Percentiles rank a stretch among this genome's conserved stretches.
phyloP scores from a whole-genome alignment of 2,329 filamentous ascomycete genomes.

The Trichoderma semiorbis region DNA sequence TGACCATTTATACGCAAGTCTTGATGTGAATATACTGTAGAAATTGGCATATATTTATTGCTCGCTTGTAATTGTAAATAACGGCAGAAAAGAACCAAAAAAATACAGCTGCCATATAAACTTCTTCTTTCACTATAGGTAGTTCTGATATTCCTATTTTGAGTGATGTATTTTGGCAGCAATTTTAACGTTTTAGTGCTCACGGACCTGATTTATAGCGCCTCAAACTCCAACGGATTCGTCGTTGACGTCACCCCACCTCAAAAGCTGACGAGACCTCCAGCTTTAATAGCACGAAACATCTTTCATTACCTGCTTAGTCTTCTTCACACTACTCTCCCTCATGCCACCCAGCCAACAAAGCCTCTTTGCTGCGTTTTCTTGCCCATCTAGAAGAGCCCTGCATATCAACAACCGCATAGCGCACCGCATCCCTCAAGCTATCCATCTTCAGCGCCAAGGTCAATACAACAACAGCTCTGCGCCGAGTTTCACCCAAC shows the following conservation, averaged over 20 bases:
- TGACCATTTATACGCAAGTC: not conserved
- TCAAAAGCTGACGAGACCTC: not conserved
- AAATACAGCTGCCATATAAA: not conserved
- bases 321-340: not conserved
- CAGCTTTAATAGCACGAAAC: not conserved
- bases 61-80: not conserved
- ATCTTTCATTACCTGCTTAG: not conserved
- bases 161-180: not conserved
- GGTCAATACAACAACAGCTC: not conserved
- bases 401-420: not conserved
- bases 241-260: constrained; percentile 16
- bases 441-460: not conserved
- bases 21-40: not conserved
- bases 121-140: not conserved
- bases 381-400: not conserved
- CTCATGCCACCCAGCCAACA: not conserved
- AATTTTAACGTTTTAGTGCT: not conserved
- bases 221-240: not conserved
- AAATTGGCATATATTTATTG: not conserved
- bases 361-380: not conserved
- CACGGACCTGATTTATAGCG: not conserved
- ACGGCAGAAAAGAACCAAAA: not conserved
- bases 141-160: not conserved
- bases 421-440: not conserved
- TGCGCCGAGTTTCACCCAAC: not conserved